Conservation (phyloP, 306 rosid genomes). For the Gastrolobium bilobum region DNA sequence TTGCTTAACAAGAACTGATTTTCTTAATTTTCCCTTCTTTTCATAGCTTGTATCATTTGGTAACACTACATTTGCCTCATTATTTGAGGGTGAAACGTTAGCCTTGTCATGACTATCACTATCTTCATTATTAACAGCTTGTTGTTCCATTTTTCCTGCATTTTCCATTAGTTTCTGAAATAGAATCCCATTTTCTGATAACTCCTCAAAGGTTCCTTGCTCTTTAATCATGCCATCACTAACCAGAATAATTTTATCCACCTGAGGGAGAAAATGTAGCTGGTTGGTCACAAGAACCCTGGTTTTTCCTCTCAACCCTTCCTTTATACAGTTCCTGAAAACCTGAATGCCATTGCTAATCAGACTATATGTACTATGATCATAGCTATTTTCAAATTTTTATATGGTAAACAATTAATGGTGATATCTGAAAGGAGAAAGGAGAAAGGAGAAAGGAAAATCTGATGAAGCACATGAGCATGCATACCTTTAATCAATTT, state of each 20-base stretch:
- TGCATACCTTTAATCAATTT: slow-evolving; percentile 20
- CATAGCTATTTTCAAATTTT: slow-evolving; percentile 9
- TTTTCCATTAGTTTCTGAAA: slow-evolving; percentile 94
- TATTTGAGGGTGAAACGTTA: slow-evolving; percentile 45
- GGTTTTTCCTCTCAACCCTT: slow-evolving; percentile 82
- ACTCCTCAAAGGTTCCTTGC: slow-evolving; percentile 89
- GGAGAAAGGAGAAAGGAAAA: slow-evolving; percentile 13
- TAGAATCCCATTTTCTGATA: slow-evolving; percentile 67
- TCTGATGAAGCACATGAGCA: not conserved
- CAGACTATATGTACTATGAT: slow-evolving; percentile 26
- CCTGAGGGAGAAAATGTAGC: slow-evolving; percentile 91
- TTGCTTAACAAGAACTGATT: slow-evolving; percentile 76
- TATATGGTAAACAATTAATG: slow-evolving; percentile 11
- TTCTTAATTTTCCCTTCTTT: slow-evolving; percentile 65
- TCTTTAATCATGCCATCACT: slow-evolving; percentile 76
- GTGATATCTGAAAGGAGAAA: slow-evolving; percentile 4
- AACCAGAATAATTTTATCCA: slow-evolving; percentile 78
- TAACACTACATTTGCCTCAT: slow-evolving; percentile 51
- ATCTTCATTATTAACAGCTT: slow-evolving; percentile 50
- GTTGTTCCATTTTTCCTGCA: slow-evolving; percentile 88
- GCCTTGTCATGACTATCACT: slow-evolving; percentile 42
- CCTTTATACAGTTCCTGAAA: slow-evolving; percentile 84
- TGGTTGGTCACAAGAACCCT: slow-evolving; percentile 94
- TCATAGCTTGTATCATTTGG: slow-evolving; percentile 52
- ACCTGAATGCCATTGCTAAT: slow-evolving; percentile 60